Conservation (phyloP, 352 stramenopile species). For the Phytopythium mirpurense region DNA sequence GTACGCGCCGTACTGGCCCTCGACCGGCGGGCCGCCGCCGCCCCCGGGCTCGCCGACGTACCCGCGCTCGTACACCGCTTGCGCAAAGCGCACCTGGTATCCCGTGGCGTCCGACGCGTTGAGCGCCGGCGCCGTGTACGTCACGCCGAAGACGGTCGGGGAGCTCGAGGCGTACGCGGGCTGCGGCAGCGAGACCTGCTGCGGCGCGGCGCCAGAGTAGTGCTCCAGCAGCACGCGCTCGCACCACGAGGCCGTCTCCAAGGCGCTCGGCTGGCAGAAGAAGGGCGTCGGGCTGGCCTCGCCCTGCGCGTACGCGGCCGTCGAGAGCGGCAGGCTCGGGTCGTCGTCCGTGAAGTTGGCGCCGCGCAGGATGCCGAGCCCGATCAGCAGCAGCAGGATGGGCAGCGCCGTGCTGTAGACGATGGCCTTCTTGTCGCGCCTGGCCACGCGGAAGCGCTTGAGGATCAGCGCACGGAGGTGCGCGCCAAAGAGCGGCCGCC, state of each 20-base stretch:
- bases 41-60: conserved; percentile 24
- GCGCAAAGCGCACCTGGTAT: conserved; percentile 33
- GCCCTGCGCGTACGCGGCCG: conserved; percentile 23
- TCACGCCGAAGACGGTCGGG: conserved; percentile 50
- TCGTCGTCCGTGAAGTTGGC: conserved; percentile 33
- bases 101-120: conserved; percentile 42
- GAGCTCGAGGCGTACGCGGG: conserved; percentile 28
- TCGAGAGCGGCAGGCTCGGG: conserved; percentile 30
- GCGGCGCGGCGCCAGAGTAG: conserved; percentile 29
- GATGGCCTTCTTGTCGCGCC: conserved; percentile 54
- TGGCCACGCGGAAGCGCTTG: conserved; percentile 57
- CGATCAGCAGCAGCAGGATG: conserved; percentile 42
- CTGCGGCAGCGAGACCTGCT: conserved; percentile 16
- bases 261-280: conserved; percentile 22
- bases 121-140: conserved; percentile 40
- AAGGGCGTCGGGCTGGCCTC: conserved; percentile 35
- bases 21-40: conserved; percentile 1
- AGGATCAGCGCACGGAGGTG: conserved; percentile 46
- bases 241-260: conserved; percentile 24
- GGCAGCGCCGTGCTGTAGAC: conserved; percentile 54
- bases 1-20: conserved; percentile 46
- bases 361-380: conserved; percentile 40
- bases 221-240: conserved; percentile 24
- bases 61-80: conserved; percentile 47
- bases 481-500: conserved; percentile 17